Evolutionary conservation across 805 yeast genomes (phyloP).

Genomic region (Spencermartinsiella europaea): DNA sequence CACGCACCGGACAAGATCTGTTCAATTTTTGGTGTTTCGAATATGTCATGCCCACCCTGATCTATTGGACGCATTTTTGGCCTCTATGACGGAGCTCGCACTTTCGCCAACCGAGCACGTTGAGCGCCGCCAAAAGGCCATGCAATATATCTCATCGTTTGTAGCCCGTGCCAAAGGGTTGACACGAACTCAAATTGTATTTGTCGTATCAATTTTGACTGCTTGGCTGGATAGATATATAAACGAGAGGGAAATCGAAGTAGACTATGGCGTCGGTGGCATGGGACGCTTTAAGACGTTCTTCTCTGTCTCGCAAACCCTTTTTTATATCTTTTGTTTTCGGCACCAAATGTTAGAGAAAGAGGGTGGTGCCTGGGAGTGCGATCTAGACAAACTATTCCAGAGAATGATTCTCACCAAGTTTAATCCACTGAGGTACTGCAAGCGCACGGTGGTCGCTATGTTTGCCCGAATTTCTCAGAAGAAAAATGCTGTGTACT

Average conservation of each 20-base stretch:
- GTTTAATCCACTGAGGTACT: conserved; percentile 89
- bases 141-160: conserved; percentile 88
- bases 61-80: conserved; percentile 78
- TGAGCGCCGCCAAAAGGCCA: conserved; percentile 77
- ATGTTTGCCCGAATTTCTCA: conserved; percentile 93
- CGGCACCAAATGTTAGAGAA: conserved; percentile 58
- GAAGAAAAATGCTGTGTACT: conserved; percentile 82
- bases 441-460: conserved; percentile 87
- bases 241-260: conserved; percentile 79
- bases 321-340: conserved; percentile 88
- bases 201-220: conserved; percentile 74
- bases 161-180: conserved; percentile 80
- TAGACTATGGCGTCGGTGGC: conserved; percentile 56
- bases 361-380: conserved; percentile 54
- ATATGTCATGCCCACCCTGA: conserved; percentile 78
- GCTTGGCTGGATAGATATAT: conserved; percentile 82
- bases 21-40: conserved; percentile 79
- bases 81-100: conserved; percentile 74
- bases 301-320: conserved; percentile 85
- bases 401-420: conserved; percentile 79
- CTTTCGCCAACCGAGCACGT: conserved; percentile 62
- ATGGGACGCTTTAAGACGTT: conserved; percentile 89
- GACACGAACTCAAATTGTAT: conserved; percentile 65
- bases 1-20: conserved; percentile 84
- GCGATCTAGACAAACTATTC: conserved; percentile 77